These are phyloP conservation scores for Phytophthora boehmeriae DNA, from an alignment of 352 stramenopile genomes.

Conservation along the genomic window DNA sequence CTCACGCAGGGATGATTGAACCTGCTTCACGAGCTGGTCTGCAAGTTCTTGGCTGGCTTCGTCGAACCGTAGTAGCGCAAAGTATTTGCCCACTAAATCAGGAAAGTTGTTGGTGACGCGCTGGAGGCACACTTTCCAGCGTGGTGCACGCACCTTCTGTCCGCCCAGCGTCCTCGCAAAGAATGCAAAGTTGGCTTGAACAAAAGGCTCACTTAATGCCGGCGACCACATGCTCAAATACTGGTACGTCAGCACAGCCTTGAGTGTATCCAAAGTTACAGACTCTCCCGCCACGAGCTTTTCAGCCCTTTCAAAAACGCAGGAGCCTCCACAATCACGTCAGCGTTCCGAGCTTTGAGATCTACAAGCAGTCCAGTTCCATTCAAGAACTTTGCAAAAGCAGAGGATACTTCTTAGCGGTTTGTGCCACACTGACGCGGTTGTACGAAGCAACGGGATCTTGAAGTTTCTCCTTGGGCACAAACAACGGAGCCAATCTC, in stretches of 20 bases:
- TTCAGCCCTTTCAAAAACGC: constrained; percentile 55
- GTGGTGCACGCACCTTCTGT: constrained; percentile 84
- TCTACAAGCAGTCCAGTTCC: constrained; percentile 44
- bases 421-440: constrained; percentile 72
- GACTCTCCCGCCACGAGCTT: constrained; percentile 39
- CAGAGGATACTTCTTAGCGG: constrained; percentile 51
- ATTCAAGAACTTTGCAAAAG: constrained; percentile 59
- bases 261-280: constrained; percentile 52
- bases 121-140: constrained; percentile 90
- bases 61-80: constrained; percentile 91
- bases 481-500: constrained; percentile 77
- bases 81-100: constrained; percentile 89
- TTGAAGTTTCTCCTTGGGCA: constrained; percentile 89
- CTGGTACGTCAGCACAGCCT: constrained; percentile 60
- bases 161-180: constrained; percentile 79
- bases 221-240: constrained; percentile 48
- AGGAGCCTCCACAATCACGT: constrained; percentile 67
- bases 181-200: constrained; percentile 92
- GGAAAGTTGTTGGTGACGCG: constrained; percentile 57
- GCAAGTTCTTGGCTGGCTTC: constrained; percentile 75
- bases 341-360: constrained; percentile 36
- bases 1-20: constrained; percentile 83
- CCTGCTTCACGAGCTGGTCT: constrained; percentile 83
- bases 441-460: constrained; percentile 93
- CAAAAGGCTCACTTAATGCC: constrained; percentile 71